A percentile compares a stretch with the other conserved stretches of the same genome.
phyloP scores from a whole-genome alignment of 2,329 filamentous ascomycete genomes.

The Sclerotinia spermophila region DNA sequence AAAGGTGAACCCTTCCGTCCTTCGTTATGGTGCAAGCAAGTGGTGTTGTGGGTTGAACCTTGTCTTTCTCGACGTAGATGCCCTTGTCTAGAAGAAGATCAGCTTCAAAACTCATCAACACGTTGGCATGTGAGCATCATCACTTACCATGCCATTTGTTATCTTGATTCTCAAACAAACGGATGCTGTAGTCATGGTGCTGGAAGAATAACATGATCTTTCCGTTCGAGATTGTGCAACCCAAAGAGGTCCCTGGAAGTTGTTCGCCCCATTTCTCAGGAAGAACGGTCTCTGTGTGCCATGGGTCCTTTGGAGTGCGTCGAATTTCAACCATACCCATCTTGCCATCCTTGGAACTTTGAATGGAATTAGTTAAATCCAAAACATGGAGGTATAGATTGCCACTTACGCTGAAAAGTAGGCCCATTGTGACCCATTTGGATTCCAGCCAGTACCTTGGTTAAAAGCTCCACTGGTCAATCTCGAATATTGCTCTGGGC shows the following conservation, averaged over 20 bases:
- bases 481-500: slow-evolving; percentile 12
- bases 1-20: slow-evolving; percentile 6
- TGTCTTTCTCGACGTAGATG: background rate
- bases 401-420: slow-evolving; percentile 11
- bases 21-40: background rate
- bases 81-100: background rate
- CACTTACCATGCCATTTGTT: slow-evolving; percentile 7
- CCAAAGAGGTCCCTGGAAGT: slow-evolving; percentile 2
- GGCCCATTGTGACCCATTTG: slow-evolving; percentile 13
- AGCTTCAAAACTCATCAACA: background rate
- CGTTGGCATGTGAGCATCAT: background rate
- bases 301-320: slow-evolving; percentile 13
- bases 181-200: slow-evolving; percentile 12
- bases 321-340: slow-evolving; percentile 10
- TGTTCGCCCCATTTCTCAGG: background rate
- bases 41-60: slow-evolving; percentile 13
- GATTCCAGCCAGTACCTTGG: background rate
- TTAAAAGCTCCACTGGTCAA: slow-evolving; percentile 7
- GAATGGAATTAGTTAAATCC: background rate
- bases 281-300: slow-evolving; percentile 8
- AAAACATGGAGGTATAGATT: background rate
- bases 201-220: slow-evolving; percentile 8
- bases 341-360: background rate
- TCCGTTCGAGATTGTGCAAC: background rate
- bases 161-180: background rate